A percentile compares a stretch with the other conserved stretches of the same genome.
These are phyloP conservation scores for Ophiostoma triangulosporum DNA, from an alignment of 2,329 filamentous ascomycete genomes.

Conservation along the genomic window DNA sequence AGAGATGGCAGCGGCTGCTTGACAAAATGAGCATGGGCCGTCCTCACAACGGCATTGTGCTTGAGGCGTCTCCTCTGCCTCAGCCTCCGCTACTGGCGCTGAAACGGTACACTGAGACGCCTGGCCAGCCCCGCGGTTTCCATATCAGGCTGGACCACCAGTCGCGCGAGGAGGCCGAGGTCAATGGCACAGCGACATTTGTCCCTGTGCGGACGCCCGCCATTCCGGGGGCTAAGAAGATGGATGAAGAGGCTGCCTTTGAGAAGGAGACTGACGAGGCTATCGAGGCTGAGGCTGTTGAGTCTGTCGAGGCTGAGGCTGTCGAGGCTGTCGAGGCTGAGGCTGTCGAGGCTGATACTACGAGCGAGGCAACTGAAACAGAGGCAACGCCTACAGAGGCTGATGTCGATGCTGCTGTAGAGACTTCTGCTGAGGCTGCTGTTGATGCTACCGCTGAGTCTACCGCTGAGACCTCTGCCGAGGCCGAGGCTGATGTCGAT, in stretches of 20 bases:
- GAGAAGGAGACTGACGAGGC: not conserved
- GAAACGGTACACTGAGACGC: slow-evolving; percentile 29
- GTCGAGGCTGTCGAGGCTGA: not conserved
- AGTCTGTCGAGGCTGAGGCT: not conserved
- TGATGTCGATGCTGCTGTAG: too few relatives aligned
- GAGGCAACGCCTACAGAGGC: not conserved
- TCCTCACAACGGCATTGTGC: slow-evolving; percentile 79
- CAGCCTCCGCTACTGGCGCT: slow-evolving; percentile 52
- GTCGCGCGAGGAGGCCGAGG: slow-evolving; percentile 53
- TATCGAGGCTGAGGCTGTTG: not conserved
- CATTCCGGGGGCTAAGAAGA: not conserved
- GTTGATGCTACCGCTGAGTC: not conserved
- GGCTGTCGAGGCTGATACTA: not conserved
- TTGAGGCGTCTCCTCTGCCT: slow-evolving; percentile 77
- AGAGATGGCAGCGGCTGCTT: slow-evolving; percentile 53
- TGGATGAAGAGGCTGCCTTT: not conserved
- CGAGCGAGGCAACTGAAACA: not conserved
- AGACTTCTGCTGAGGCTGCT: too few relatives aligned
- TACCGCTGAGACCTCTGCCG: too few relatives aligned
- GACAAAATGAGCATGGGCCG: slow-evolving; percentile 72
- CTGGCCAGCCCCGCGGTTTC: slow-evolving; percentile 30
- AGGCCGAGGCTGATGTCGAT: too few relatives aligned
- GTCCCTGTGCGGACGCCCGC: slow-evolving; percentile 15
- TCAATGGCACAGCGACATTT: slow-evolving; percentile 57
- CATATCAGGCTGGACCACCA: slow-evolving; percentile 50